Percentiles rank a stretch among this genome's conserved stretches.
Conservation (phyloP, 108 stramenopile species). For the Fragilariopsis cylindrus region DNA sequence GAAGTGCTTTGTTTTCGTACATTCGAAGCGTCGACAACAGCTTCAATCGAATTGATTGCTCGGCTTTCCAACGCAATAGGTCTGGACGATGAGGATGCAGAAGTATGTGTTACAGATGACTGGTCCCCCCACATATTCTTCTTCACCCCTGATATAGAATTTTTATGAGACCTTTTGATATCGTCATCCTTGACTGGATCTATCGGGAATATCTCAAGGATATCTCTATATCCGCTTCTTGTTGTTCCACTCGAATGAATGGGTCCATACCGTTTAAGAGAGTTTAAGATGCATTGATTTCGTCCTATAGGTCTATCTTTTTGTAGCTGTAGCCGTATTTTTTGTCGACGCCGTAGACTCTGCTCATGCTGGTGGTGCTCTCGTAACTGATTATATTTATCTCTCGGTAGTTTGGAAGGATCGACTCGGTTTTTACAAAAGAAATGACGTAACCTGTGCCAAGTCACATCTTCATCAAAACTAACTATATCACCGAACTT, state of each 20-base stretch:
- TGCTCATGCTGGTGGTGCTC: not conserved
- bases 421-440: constrained; percentile 1
- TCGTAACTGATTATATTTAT: not conserved
- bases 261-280: not conserved
- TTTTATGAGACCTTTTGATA: no score
- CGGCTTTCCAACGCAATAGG: no score
- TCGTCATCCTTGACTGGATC: not conserved
- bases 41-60: no score
- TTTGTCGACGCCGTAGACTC: not conserved
- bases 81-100: no score
- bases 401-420: not conserved
- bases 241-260: not conserved
- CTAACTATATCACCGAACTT: not conserved
- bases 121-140: no score
- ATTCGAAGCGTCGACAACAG: no score
- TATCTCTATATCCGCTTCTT: not conserved
- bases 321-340: not conserved
- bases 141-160: no score
- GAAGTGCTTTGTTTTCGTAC: no score
- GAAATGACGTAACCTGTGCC: not conserved
- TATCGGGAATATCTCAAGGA: constrained; percentile 3
- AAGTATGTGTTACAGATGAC: no score
- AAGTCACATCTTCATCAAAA: not conserved
- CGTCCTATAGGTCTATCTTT: not conserved
- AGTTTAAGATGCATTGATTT: not conserved